Percentiles rank a stretch among this genome's conserved stretches.
Evolutionary conservation across 2,329 filamentous ascomycete genomes (phyloP).

Genomic region (Paraphoma sp.): DNA sequence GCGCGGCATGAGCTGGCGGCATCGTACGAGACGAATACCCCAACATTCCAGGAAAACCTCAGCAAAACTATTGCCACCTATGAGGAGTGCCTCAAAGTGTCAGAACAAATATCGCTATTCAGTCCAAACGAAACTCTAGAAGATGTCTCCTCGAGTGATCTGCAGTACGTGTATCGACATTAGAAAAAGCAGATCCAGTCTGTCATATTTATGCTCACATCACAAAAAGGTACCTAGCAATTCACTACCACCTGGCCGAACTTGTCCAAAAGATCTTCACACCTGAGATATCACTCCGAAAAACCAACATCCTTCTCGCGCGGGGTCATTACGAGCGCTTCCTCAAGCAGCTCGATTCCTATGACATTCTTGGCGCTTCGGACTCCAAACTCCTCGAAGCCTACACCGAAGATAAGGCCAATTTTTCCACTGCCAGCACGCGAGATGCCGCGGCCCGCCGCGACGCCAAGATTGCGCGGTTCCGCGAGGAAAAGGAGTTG

Average conservation of each 20-base stretch:
- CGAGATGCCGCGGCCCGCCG: conserved; percentile 73
- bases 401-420: conserved; percentile 74
- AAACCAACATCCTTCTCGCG: conserved; percentile 66
- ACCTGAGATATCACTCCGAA: conserved; percentile 60
- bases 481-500: conserved; percentile 83
- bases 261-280: conserved; percentile 72
- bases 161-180: conserved; percentile 64
- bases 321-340: conserved; percentile 79
- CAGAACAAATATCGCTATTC: conserved; percentile 79
- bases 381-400: conserved; percentile 74
- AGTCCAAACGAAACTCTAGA: conserved; percentile 89
- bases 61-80: conserved; percentile 72
- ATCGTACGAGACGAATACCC: conserved; percentile 69
- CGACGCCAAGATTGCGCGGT: conserved; percentile 84
- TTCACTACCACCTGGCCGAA: conserved; percentile 81
- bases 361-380: conserved; percentile 70
- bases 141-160: conserved; percentile 81
- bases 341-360: conserved; percentile 77
- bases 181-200: background rate
- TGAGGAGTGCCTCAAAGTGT: conserved; percentile 72
- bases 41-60: conserved; percentile 72
- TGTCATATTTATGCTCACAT: background rate
- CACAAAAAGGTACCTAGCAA: conserved; percentile 69
- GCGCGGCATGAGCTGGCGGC: conserved; percentile 65
- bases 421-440: conserved; percentile 74